A percentile compares a stretch with the other conserved stretches of the same genome.
Conservation (phyloP, 2,329 filamentous ascomycete genomes). For the Neopestalotiopsis sp. region DNA sequence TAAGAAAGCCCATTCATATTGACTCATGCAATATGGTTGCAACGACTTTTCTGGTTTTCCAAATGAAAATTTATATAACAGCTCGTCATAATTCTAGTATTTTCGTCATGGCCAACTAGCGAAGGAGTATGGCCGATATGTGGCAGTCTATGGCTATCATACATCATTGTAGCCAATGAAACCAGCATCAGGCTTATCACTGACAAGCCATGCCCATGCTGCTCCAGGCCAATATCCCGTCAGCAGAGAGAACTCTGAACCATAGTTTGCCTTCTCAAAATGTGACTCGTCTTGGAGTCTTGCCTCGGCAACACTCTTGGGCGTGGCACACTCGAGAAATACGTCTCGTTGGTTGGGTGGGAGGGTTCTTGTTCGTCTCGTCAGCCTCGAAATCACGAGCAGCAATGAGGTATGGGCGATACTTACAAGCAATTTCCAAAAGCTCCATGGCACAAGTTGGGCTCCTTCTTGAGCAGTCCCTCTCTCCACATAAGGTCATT, state of each 20-base stretch:
- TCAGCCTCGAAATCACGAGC: neutral
- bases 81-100: too few relatives aligned
- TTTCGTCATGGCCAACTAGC: too few relatives aligned
- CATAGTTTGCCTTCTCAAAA: conserved; percentile 15
- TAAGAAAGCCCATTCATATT: neutral
- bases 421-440: conserved; percentile 11
- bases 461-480: conserved; percentile 15
- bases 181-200: neutral
- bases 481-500: conserved; percentile 7
- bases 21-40: neutral
- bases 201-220: conserved; percentile 4
- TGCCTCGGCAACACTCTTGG: neutral
- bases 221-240: conserved; percentile 10
- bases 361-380: neutral
- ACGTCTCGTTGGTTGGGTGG: neutral
- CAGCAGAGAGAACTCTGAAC: conserved; percentile 1
- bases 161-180: conserved; percentile 14
- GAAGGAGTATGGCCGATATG: too few relatives aligned
- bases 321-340: neutral
- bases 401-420: neutral
- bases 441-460: conserved; percentile 13
- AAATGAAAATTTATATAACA: too few relatives aligned
- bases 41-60: too few relatives aligned
- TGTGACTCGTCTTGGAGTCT: neutral
- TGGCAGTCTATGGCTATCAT: neutral